These are phyloP conservation scores for Kodamaea jinghongensis DNA, from an alignment of 805 yeast genomes.

Conservation along the genomic window DNA sequence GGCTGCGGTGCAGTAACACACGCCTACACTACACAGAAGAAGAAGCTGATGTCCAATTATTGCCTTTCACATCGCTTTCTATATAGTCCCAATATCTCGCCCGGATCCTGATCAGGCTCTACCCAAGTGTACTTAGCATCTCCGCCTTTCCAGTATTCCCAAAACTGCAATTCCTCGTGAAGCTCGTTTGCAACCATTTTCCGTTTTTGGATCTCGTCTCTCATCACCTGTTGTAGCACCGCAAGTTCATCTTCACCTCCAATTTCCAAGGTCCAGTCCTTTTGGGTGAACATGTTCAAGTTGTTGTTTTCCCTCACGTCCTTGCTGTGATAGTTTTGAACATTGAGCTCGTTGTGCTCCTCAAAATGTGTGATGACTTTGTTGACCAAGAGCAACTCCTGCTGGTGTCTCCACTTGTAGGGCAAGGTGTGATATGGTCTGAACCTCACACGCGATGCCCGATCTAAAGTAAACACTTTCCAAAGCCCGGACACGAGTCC, in stretches of 20 bases:
- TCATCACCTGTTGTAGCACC: slow-evolving; percentile 8
- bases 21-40: too few relatives aligned
- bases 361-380: slow-evolving; percentile 39
- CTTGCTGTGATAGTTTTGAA: slow-evolving; percentile 37
- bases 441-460: slow-evolving; percentile 28
- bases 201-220: slow-evolving; percentile 22
- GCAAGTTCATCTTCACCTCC: slow-evolving; percentile 12
- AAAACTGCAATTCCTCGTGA: slow-evolving; percentile 32
- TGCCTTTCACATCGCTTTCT: too few relatives aligned
- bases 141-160: slow-evolving; percentile 37
- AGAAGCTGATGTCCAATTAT: too few relatives aligned
- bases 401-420: slow-evolving; percentile 27
- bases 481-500: slow-evolving; percentile 6
- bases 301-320: slow-evolving; percentile 21
- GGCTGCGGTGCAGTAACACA: too few relatives aligned
- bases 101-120: slow-evolving; percentile 48
- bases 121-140: slow-evolving; percentile 41
- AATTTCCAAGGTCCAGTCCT: slow-evolving; percentile 26
- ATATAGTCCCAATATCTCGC: slow-evolving; percentile 24
- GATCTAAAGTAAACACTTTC: slow-evolving; percentile 21
- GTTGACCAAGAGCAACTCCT: slow-evolving; percentile 31
- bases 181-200: slow-evolving; percentile 36
- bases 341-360: slow-evolving; percentile 41
- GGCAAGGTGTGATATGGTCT: slow-evolving; percentile 28
- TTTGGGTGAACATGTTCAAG: slow-evolving; percentile 15